Base-by-base conservation (phyloP, 2,329 filamentous ascomycete species). In the Cytospora leucostoma region DNA sequence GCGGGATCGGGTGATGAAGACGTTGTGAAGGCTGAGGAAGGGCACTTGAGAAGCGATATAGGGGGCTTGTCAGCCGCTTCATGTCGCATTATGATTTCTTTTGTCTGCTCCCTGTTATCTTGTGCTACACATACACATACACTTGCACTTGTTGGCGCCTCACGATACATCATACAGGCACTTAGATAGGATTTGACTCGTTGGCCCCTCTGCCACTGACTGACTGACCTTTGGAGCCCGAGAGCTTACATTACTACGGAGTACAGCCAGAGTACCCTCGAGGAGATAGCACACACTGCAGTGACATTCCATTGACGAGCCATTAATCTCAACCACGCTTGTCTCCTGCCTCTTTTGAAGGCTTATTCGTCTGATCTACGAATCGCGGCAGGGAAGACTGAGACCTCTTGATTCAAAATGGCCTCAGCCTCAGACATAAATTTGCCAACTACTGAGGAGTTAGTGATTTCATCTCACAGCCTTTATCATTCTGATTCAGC, bases 381-480 rank as follows among this genome's bases (percentile, higher is more conserved):
- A 32, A 37, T 32, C 38, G 49, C 47, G 34, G 19, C 19, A 32
- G n/a, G 27, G 47, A 53, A 47, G 37, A 51, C 47, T 55, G 33
- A 27, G 40, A 47, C 49, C 47, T 15, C 53, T 33, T 53, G 49
- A 37, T 62, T 56, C 55, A 62, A 35, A 27, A 61, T 61, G 59
- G 19, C 51, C 49, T 40, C 49, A 17, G 38, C 53, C 19, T 55
- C 59, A 53, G 59, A 61, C 59, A 61, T 51, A 15, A 61, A 55
- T 15, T 34, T 65, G 53, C 64, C 64, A n/a, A 65, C 57, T 55
- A 64, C 64, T 35, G 61, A 65, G 38, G 64, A 65, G 64, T 65
- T 21, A 63, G 64, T 64, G 49, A 13, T 19, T 19, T 56, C 35
- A 27, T 51, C 51, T 52, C 33, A n/a, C 34, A 60, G 58, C 50